A percentile compares a stretch with the other conserved stretches of the same genome.
Evolutionary conservation across 2,329 filamentous ascomycete species (phyloP).

Genomic region (Allantophomopsis cytisporea): DNA sequence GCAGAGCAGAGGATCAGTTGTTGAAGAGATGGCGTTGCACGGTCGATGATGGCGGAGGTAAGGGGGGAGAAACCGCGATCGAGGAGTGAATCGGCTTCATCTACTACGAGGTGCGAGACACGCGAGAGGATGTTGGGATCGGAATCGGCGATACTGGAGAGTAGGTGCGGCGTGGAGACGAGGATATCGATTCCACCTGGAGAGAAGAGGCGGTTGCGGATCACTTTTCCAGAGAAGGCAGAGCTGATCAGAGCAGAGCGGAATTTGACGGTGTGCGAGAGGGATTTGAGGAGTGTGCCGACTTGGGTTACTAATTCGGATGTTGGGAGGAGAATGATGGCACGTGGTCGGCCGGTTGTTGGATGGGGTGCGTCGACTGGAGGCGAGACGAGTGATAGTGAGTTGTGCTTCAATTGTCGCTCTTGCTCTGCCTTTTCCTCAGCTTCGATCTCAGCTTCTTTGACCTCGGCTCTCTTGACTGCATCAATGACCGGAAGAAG

Average conservation of each 20-base stretch:
- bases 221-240: conserved; percentile 60
- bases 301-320: conserved; percentile 88
- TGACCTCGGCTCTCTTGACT: conserved; percentile 61
- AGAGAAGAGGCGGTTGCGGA: conserved; percentile 74
- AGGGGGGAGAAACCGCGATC: conserved; percentile 83
- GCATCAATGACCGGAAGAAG: conserved; percentile 74
- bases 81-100: conserved; percentile 92
- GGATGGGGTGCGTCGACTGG: conserved; percentile 53
- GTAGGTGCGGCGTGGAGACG: conserved; percentile 77
- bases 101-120: conserved; percentile 76
- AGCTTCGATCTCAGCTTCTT: conserved; percentile 42
- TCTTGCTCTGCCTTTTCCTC: conserved; percentile 44
- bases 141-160: conserved; percentile 74
- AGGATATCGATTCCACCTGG: conserved; percentile 73
- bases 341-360: conserved; percentile 65
- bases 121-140: conserved; percentile 90
- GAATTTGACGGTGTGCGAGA: conserved; percentile 80
- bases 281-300: conserved; percentile 61
- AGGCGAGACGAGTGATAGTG: conserved; percentile 45
- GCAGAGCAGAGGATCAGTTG: conserved; percentile 90
- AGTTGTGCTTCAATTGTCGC: conserved; percentile 38
- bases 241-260: conserved; percentile 74
- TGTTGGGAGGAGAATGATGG: conserved; percentile 80
- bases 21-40: conserved; percentile 65
- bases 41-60: conserved; percentile 73